Evolutionary conservation across 345 rosid genomes (phyloP).

Genomic region (Melaleuca alternifolia): DNA sequence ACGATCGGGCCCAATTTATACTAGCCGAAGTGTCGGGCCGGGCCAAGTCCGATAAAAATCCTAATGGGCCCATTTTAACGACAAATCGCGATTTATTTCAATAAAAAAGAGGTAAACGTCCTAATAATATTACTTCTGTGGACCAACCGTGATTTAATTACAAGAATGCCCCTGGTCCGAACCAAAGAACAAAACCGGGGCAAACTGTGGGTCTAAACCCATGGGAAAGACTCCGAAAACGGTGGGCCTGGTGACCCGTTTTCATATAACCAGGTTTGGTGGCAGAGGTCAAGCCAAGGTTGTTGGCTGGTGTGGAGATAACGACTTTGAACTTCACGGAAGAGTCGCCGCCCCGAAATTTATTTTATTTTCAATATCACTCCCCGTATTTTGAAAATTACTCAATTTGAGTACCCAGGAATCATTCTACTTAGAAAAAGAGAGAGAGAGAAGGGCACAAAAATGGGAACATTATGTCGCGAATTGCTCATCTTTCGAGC

Average conservation of each 20-base stretch:
- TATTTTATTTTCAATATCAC: not conserved
- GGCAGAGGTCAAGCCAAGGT: not conserved
- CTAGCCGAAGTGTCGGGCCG: not conserved
- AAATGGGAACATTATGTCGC: not conserved
- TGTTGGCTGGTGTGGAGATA: not conserved
- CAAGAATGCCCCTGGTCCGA: not conserved
- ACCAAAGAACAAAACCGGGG: not conserved
- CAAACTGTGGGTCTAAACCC: not conserved
- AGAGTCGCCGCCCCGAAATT: no score
- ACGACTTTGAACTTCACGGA: not conserved
- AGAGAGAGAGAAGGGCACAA: not conserved
- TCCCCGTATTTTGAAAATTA: not conserved
- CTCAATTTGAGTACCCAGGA: accelerated
- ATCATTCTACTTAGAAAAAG: not conserved
- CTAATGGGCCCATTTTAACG: not conserved
- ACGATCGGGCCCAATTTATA: not conserved
- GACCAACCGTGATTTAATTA: not conserved
- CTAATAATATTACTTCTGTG: not conserved
- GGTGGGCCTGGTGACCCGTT: not conserved
- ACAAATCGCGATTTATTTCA: not conserved
- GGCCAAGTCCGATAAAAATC: not conserved
- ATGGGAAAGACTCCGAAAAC: not conserved
- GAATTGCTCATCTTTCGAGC: accelerated
- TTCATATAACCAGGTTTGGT: not conserved
- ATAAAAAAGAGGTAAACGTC: not conserved